Conservation (phyloP, 176 grass and related monocot species). For the Ensete glaucum region DNA sequence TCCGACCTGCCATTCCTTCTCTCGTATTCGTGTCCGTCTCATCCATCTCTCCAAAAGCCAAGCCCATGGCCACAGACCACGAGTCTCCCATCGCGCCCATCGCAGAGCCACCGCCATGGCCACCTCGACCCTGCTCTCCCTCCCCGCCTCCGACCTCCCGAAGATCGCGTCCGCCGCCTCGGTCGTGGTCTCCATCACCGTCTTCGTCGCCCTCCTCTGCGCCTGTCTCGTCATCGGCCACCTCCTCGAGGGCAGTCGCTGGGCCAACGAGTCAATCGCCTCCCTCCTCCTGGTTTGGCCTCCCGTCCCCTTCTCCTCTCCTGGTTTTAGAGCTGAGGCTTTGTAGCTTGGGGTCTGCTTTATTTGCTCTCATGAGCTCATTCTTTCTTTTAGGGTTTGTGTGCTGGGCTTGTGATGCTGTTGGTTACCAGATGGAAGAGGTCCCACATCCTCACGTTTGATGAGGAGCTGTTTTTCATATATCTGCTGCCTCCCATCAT, state of each 20-base stretch:
- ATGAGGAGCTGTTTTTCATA: constrained; percentile 22
- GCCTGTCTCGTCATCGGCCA: constrained; percentile 16
- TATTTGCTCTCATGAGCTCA: background rate
- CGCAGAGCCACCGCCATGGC: background rate
- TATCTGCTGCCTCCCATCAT: constrained; percentile 22
- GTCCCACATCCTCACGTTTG: constrained; percentile 2
- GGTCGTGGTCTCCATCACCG: constrained; percentile 1
- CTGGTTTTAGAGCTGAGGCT: background rate
- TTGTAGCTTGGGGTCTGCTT: background rate
- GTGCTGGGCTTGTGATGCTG: constrained; percentile 11
- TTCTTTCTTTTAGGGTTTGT: constrained; percentile 4
- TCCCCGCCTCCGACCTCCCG: too few relatives aligned
- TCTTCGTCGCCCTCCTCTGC: constrained; percentile 22
- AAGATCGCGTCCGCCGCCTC: background rate
- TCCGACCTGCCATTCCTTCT: background rate
- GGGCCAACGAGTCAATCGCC: constrained; percentile 18
- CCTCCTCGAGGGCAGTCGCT: constrained; percentile 10
- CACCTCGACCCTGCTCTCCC: background rate
- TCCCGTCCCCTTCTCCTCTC: background rate
- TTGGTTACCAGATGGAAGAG: constrained; percentile 8
- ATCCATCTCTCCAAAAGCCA: background rate
- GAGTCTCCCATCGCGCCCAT: background rate
- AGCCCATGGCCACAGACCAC: background rate
- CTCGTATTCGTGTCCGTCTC: background rate
- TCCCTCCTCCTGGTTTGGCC: constrained; percentile 15